Base-by-base conservation (phyloP, 2,329 filamentous ascomycete species). In the Colletotrichum theobromicola region DNA sequence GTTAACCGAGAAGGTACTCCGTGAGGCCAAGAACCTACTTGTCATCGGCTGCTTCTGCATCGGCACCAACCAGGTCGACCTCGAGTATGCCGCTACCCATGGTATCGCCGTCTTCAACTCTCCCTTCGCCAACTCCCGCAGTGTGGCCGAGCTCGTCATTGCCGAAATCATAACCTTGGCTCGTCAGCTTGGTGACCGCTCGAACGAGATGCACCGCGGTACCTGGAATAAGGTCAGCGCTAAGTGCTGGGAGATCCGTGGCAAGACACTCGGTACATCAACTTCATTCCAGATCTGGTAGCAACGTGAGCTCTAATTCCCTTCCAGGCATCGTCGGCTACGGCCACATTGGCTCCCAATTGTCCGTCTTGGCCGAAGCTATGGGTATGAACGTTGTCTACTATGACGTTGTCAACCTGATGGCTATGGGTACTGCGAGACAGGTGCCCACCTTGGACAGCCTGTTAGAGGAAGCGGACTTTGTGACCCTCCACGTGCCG, bases 321-420 rank as follows among this genome's bases (percentile, higher is more conserved):
- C n/a, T 16, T 21, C 28, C 72, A 93, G 92, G 94, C 76, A 98
- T 99, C 80, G 92, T 99, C 77, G 97, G 97, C 34, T 99, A 99
- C 82, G 97, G 97, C 76, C 97, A 99, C 83, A 98, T 99, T 82
- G 97, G 97, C 76, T 96, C 95, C 66, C 97, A 99, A 85, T 88
- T 99, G 77, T 98, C 96, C 1, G 97, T 99, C 55, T 88, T 99
- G 77, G 96, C 97, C 32, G 97, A 99, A 85, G 93, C 96, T 28
- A 98, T 99, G 95, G 97, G 97, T 64, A 98, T 99, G 96, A 93
- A 90, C 18, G 97, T 99, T 80, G 96, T 98, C 80, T 99, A 98
- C 89, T 98, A 97, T 84, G 97, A 99, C 84, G 93, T 98, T 8
- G 86, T 98, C 76, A 98, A 96, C 79, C 89, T 98, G 79, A 99